Conservation (phyloP, 768 basidiomycete species). For the Nidula microcarpa region DNA sequence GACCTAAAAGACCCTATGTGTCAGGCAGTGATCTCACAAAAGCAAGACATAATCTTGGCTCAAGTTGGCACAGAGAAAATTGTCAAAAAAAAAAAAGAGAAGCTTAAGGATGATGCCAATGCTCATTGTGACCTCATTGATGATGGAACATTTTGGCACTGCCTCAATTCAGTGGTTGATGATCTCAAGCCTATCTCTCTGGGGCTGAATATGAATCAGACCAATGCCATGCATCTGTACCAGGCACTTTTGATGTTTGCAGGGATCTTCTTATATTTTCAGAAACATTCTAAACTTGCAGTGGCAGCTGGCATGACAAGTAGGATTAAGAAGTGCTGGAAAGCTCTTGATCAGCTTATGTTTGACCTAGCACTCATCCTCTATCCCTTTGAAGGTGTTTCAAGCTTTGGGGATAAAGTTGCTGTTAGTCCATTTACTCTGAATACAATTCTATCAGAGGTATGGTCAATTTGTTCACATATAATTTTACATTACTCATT, state of each 20-base stretch:
- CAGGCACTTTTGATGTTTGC: conserved; percentile 21
- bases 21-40: conserved; percentile 12
- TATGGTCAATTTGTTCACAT: conserved; percentile 6
- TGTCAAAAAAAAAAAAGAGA: conserved; percentile 12
- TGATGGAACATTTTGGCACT: conserved; percentile 11
- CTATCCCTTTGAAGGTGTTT: conserved; percentile 22
- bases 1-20: conserved; percentile 15
- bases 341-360: conserved; percentile 22
- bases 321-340: conserved; percentile 23
- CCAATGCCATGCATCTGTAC: conserved; percentile 16
- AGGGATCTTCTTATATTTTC: conserved; percentile 20
- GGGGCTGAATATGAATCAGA: conserved; percentile 19
- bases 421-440: conserved; percentile 16
- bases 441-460: conserved; percentile 14
- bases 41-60: conserved; percentile 14
- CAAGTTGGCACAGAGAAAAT: conserved; percentile 25
- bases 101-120: conserved; percentile 11
- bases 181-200: conserved; percentile 23
- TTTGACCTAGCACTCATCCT: conserved; percentile 21
- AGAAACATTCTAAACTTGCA: conserved; percentile 13
- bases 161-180: conserved; percentile 13
- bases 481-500: no score
- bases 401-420: conserved; percentile 20
- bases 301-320: conserved; percentile 16
- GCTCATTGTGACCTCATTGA: conserved; percentile 16